Evolutionary conservation across 208 protist genomes (phyloP).

Genomic region (Crithidia fasciculata): DNA sequence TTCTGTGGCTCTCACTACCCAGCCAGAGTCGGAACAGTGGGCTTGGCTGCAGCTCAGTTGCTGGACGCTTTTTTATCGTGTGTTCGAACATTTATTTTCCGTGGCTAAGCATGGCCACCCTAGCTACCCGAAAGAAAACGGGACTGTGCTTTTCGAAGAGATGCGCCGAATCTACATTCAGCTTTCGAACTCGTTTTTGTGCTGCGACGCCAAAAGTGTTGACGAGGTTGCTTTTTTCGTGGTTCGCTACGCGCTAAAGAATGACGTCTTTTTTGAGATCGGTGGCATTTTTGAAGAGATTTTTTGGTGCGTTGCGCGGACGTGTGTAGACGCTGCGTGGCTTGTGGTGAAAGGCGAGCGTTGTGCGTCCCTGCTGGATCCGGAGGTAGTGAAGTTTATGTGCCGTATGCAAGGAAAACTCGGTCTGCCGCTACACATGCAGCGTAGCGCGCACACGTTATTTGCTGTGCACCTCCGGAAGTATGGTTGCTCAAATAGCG

Average conservation of each 20-base stretch:
- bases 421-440: constrained; percentile 12
- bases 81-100: constrained; percentile 7
- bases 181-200: constrained; percentile 29
- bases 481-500: background rate
- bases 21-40: constrained; percentile 18
- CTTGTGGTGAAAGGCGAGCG: constrained; percentile 5
- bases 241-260: constrained; percentile 17
- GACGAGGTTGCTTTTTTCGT: constrained; percentile 11
- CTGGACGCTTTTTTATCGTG: constrained; percentile 30
- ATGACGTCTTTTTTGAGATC: constrained; percentile 8
- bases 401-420: constrained; percentile 22
- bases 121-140: constrained; percentile 6
- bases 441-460: constrained; percentile 14
- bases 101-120: constrained; percentile 3
- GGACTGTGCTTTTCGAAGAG: background rate
- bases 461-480: constrained; percentile 8
- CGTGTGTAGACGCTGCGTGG: constrained; percentile 27
- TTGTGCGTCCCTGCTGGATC: constrained; percentile 16
- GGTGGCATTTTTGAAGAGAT: background rate
- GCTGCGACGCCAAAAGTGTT: constrained; percentile 9
- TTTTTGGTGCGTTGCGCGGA: constrained; percentile 28
- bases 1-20: background rate
- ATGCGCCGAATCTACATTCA: constrained; percentile 19
- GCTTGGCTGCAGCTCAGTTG: constrained; percentile 24
- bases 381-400: constrained; percentile 21